Conservation (phyloP, 2,329 filamentous ascomycete genomes). For the Chrysoporthe deuterocubensis region DNA sequence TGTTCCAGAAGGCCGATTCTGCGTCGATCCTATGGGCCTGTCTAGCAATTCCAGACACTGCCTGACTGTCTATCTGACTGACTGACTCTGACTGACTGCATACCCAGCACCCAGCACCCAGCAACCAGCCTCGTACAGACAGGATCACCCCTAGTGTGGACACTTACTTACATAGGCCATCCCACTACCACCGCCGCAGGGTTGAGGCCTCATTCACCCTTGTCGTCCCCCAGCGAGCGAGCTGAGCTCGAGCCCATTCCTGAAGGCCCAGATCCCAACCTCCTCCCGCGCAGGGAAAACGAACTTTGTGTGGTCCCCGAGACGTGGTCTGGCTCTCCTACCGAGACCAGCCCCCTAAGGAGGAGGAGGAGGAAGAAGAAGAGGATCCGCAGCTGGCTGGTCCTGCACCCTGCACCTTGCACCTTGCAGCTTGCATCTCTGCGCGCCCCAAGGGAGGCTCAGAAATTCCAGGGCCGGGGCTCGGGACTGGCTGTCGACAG, state of each 20-base stretch:
- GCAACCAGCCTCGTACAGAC: neutral
- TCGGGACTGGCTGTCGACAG: neutral
- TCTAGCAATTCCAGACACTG: too few relatives aligned
- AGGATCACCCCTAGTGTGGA: neutral
- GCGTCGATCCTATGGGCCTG: too few relatives aligned
- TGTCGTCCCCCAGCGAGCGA: neutral
- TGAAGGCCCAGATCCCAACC: neutral
- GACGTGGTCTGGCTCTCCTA: neutral
- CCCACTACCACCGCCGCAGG: neutral
- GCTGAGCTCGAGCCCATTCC: neutral
- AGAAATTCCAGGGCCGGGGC: neutral
- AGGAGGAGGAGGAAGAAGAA: neutral
- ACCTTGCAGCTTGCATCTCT: neutral
- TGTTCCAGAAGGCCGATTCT: neutral
- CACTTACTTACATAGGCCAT: neutral
- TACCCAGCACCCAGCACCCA: too few relatives aligned
- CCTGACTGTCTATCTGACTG: too few relatives aligned
- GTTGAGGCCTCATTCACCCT: neutral
- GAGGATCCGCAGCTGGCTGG: neutral
- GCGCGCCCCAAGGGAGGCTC: conserved; percentile 5
- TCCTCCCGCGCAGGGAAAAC: neutral
- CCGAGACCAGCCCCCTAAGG: neutral
- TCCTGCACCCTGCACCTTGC: neutral
- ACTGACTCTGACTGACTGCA: too few relatives aligned
- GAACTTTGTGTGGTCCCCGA: neutral